These are phyloP conservation scores for Albizia julibrissin DNA, from an alignment of 306 rosid species.

Conservation along the genomic window DNA sequence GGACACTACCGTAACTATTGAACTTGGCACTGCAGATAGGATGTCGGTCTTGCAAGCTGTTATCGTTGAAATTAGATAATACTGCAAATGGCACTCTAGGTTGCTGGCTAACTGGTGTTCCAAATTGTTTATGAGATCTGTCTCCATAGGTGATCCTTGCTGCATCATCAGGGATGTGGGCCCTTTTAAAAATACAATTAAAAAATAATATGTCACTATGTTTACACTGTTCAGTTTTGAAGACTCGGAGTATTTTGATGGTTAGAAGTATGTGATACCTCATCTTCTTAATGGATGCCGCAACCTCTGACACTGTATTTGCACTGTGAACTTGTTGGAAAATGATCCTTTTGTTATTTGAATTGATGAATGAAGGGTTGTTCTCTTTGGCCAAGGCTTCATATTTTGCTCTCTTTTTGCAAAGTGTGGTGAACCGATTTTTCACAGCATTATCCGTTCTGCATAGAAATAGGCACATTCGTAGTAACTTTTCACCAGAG, in stretches of 20 bases:
- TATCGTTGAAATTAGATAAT: slow-evolving; percentile 63
- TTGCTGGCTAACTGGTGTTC: slow-evolving; percentile 52
- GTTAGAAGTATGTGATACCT: slow-evolving; percentile 53
- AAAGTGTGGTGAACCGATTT: slow-evolving; percentile 89
- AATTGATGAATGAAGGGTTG: slow-evolving; percentile 57
- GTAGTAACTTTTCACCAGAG: slow-evolving; percentile 4
- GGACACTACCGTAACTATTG: slow-evolving; percentile 53
- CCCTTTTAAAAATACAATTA: slow-evolving; percentile 52
- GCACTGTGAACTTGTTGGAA: slow-evolving; percentile 49
- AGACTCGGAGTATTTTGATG: slow-evolving; percentile 28
- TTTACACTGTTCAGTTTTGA: not conserved
- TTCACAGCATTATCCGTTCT: slow-evolving; percentile 99
- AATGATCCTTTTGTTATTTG: slow-evolving; percentile 70
- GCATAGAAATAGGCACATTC: slow-evolving; percentile 33
- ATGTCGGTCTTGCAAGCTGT: slow-evolving; percentile 54
- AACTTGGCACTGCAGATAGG: slow-evolving; percentile 48
- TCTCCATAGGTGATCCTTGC: slow-evolving; percentile 57
- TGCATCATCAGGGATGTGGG: slow-evolving; percentile 60
- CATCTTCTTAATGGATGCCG: slow-evolving; percentile 56
- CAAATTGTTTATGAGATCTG: slow-evolving; percentile 62
- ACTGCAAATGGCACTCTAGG: slow-evolving; percentile 77
- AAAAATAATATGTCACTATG: slow-evolving; percentile 29
- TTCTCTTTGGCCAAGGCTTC: slow-evolving; percentile 94
- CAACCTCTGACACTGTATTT: slow-evolving; percentile 56
- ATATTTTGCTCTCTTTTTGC: slow-evolving; percentile 98